phyloP scores from a whole-genome alignment of 2,329 filamentous ascomycete genomes.

The Botrytis fragariae region DNA sequence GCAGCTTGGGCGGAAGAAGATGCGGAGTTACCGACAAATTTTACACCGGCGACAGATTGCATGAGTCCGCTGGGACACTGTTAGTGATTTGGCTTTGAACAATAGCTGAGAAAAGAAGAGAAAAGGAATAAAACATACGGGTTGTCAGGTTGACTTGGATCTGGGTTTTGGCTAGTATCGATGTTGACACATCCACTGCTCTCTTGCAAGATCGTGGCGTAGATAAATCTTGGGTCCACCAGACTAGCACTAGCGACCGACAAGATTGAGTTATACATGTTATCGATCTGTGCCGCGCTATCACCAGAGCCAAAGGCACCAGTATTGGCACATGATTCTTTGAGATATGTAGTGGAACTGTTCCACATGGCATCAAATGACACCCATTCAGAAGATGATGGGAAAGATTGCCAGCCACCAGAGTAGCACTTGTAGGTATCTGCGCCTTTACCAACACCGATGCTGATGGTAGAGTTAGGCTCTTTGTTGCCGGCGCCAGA shows the following conservation, averaged over 20 bases:
- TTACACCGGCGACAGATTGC: conserved; percentile 31
- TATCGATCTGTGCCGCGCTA: conserved; percentile 26
- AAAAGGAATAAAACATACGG: not conserved
- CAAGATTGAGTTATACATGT: conserved; percentile 32
- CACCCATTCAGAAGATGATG: conserved; percentile 31
- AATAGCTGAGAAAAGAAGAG: not conserved
- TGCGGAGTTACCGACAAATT: conserved; percentile 26
- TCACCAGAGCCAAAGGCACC: conserved; percentile 26
- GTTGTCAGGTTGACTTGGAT: conserved; percentile 22
- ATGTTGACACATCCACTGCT: conserved; percentile 35
- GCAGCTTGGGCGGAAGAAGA: conserved; percentile 27
- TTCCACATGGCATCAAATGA: conserved; percentile 35
- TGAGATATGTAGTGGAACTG: conserved; percentile 23
- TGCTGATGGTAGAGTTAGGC: conserved; percentile 27
- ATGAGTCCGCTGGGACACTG: conserved; percentile 28
- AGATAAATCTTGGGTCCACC: conserved; percentile 38
- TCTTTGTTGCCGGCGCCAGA: conserved; percentile 24
- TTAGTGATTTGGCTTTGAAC: not conserved
- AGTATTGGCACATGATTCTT: conserved; percentile 28
- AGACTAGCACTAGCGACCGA: conserved; percentile 27
- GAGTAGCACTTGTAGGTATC: conserved; percentile 38
- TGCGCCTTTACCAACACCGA: conserved; percentile 21
- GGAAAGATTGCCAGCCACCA: conserved; percentile 32
- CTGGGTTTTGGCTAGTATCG: conserved; percentile 26
- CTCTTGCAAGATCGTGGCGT: conserved; percentile 39